phyloP scores from a whole-genome alignment of 1,139 yeast genomes.

The Kurtzmaniella quercitrusa region DNA sequence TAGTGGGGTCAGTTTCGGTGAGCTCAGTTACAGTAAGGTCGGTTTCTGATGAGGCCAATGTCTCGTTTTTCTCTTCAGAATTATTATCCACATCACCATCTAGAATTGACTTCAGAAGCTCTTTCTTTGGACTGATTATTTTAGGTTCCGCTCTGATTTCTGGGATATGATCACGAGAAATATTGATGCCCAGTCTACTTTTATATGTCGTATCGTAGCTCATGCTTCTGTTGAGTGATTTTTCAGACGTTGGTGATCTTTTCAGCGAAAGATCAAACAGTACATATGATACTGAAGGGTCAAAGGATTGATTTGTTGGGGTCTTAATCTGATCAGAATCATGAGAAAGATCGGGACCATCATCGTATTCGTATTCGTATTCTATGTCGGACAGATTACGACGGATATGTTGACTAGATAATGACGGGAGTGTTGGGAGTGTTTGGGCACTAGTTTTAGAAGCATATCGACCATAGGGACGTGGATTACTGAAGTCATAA shows the following conservation, averaged over 20 bases:
- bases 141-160: not conserved
- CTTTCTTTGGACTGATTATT: not conserved
- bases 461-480: slow-evolving; percentile 3
- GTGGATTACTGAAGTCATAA: slow-evolving; percentile 1
- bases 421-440: not conserved
- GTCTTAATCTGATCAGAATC: not conserved
- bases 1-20: no score
- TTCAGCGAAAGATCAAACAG: not conserved
- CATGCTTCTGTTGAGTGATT: not conserved
- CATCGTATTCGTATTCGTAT: not conserved
- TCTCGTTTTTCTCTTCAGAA: no score
- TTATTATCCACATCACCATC: not conserved
- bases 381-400: not conserved
- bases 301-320: not conserved
- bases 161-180: not conserved
- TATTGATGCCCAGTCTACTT: not conserved
- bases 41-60: no score
- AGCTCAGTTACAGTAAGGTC: not conserved
- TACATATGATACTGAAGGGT: not conserved
- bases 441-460: slow-evolving; percentile 1
- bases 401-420: not conserved
- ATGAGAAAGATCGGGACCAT: not conserved
- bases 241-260: not conserved
- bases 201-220: not conserved
- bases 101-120: not conserved